phyloP scores from a whole-genome alignment of 1,284 basidiomycete genomes.

The Malassezia dermatis region DNA sequence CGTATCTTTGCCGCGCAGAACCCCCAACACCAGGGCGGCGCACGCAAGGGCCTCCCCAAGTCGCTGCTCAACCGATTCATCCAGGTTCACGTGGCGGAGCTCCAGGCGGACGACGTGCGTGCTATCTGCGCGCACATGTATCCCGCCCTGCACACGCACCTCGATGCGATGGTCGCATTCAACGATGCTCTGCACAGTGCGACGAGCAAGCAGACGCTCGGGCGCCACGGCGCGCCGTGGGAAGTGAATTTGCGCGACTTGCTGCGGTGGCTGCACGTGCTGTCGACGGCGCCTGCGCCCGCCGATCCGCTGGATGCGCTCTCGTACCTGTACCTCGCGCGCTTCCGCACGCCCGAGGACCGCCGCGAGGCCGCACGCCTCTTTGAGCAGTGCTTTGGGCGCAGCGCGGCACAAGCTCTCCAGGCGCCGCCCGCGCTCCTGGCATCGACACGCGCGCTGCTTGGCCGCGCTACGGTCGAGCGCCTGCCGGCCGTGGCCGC shows the following conservation, averaged over 20 bases:
- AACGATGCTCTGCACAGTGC: conserved; percentile 63
- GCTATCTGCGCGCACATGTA: conserved; percentile 69
- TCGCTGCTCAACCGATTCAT: conserved; percentile 97
- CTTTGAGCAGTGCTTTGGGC: conserved; percentile 58
- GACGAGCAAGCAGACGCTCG: conserved; percentile 63
- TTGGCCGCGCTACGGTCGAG: conserved; percentile 59
- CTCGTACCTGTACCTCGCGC: conserved; percentile 59
- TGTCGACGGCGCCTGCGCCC: conserved; percentile 52
- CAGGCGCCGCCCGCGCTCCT: not conserved
- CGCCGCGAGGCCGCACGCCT: conserved; percentile 57
- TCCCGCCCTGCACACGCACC: conserved; percentile 52
- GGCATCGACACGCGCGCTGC: conserved; percentile 55
- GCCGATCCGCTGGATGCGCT: conserved; percentile 36
- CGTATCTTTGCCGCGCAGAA: conserved; percentile 97
- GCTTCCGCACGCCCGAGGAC: conserved; percentile 69
- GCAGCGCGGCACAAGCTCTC: conserved; percentile 19
- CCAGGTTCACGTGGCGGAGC: conserved; percentile 85
- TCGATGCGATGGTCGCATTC: conserved; percentile 73
- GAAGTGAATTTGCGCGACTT: conserved; percentile 97
- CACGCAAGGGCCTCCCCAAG: conserved; percentile 90
- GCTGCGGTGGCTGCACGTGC: conserved; percentile 64
- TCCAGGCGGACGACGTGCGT: conserved; percentile 67
- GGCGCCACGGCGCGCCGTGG: conserved; percentile 81
- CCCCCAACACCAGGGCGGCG: conserved; percentile 88
- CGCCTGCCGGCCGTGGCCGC: conserved; percentile 48